phyloP scores from a whole-genome alignment of 805 yeast genomes.

The Lipomyces sp. region DNA sequence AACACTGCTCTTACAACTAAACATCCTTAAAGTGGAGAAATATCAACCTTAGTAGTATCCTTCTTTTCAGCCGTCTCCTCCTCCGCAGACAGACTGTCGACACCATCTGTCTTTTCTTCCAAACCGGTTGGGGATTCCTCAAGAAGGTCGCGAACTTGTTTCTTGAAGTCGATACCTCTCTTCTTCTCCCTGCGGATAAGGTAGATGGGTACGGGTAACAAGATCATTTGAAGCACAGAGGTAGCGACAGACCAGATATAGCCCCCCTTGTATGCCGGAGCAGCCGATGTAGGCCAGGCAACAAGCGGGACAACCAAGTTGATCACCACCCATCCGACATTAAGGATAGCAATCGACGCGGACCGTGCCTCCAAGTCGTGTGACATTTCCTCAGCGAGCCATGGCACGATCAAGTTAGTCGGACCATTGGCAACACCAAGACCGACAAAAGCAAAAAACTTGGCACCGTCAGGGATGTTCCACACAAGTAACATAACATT shows the following conservation, averaged over 20 bases:
- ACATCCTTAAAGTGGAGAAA: too few relatives aligned
- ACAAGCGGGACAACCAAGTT: constrained; percentile 22
- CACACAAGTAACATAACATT: constrained; percentile 54
- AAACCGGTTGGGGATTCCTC: constrained; percentile 1
- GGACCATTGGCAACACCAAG: constrained; percentile 26
- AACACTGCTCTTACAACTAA: too few relatives aligned
- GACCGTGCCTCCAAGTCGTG: constrained; percentile 27
- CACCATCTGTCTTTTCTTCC: constrained; percentile 5
- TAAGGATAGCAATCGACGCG: constrained; percentile 22
- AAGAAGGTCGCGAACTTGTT: background rate
- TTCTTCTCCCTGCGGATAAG: constrained; percentile 15
- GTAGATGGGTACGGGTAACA: constrained; percentile 16
- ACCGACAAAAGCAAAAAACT: constrained; percentile 53
- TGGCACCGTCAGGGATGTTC: constrained; percentile 53
- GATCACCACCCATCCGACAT: constrained; percentile 27
- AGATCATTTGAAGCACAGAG: constrained; percentile 11
- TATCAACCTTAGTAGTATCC: too few relatives aligned
- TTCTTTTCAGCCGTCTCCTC: too few relatives aligned
- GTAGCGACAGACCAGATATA: constrained; percentile 15
- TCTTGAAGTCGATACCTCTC: constrained; percentile 9
- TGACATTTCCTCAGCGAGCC: constrained; percentile 21
- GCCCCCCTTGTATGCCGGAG: constrained; percentile 22
- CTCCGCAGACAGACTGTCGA: background rate
- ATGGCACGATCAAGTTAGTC: constrained; percentile 21
- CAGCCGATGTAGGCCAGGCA: constrained; percentile 16